A percentile compares a stretch with the other conserved stretches of the same genome.
phyloP scores from a whole-genome alignment of 495 filamentous ascomycete genomes.

The Aspergillus cristatus region DNA sequence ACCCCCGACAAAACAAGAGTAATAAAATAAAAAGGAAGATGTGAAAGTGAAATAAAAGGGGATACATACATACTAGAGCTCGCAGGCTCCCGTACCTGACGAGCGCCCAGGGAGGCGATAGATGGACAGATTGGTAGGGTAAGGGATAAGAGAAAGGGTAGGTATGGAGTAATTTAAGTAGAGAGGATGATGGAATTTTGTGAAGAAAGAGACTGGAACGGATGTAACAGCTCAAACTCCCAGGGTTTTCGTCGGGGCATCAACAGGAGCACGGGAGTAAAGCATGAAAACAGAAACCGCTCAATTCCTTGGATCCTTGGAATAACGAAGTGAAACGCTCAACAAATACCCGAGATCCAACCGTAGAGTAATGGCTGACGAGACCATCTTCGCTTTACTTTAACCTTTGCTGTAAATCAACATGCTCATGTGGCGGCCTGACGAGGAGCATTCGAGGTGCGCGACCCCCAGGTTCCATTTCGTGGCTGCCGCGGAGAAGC shows the following conservation, averaged over 20 bases:
- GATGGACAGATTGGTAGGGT: no score
- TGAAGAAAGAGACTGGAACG: no score
- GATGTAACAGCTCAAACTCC: no score
- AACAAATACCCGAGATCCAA: constrained; percentile 13
- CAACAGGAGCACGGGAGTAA: constrained; percentile 11
- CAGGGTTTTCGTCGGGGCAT: no score
- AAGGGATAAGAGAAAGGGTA: no score
- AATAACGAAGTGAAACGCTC: constrained; percentile 17
- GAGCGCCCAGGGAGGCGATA: no score
- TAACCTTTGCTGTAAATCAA: neutral
- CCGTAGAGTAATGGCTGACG: constrained; percentile 4
- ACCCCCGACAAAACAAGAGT: no score
- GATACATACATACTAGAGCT: no score
- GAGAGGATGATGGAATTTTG: constrained; percentile 13
- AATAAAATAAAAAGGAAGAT: no score
- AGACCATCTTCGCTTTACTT: neutral
- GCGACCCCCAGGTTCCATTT: constrained; percentile 25
- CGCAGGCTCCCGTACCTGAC: no score
- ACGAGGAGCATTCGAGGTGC: constrained; percentile 13
- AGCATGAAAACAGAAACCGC: constrained; percentile 10
- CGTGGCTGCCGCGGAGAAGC: constrained; percentile 22
- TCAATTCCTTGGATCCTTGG: constrained; percentile 11
- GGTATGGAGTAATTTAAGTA: no score
- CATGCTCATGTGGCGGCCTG: constrained; percentile 3
- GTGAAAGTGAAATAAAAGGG: no score